Evolutionary conservation across 768 basidiomycete genomes (phyloP), one percentile per base, ranked within the genome.

Genomic region (Lentinula aciculospora): DNA sequence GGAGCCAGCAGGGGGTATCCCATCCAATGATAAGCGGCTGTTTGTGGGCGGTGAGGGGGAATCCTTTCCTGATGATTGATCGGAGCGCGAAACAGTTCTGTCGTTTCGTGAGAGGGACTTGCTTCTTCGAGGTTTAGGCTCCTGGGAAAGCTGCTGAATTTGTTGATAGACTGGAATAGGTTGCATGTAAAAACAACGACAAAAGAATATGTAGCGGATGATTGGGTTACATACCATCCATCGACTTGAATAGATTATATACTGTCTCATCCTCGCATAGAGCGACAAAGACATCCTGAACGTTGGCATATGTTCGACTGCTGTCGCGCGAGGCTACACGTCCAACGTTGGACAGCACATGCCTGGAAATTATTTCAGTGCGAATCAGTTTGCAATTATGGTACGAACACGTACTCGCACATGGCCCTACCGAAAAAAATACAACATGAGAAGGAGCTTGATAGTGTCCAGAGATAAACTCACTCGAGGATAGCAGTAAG

Each of bases 401-500:
- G 39, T 10, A 47, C 8, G 51, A 51, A 36, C 27, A 82, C 87
- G 69, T 74, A 93, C 91, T 93, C 89, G 91, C 90, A 93, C 65
- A 92, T 78, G 58, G 89, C 84, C 73, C 92, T 93, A 68, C n/a
- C n/a, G 29, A 64, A 61, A 37, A 42, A 57, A 54, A 64, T 56
- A 54, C 61, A 57, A 61, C 60, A 63, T 72, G 55, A 73, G 67
- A 65, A 42, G 60, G 61, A 56, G 63, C 59, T 57, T 56, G 55
- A 59, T 34, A 44, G 65, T 60, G 39, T 58, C 53, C 62, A 63
- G 53, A 56, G 58, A 19, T 44, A 50, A 17, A 81, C 94, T 75
- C 70, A 95, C 94, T 97, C 94, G 29, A 97, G 76, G 61, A 96
- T 91, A 7, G 94, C 93, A 2, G 94, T 95, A 51, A 95, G 78